A percentile compares a stretch with the other conserved stretches of the same genome.
Evolutionary conservation across 1,139 yeast genomes (phyloP).

Genomic region (Geotrichum phurueaensis): DNA sequence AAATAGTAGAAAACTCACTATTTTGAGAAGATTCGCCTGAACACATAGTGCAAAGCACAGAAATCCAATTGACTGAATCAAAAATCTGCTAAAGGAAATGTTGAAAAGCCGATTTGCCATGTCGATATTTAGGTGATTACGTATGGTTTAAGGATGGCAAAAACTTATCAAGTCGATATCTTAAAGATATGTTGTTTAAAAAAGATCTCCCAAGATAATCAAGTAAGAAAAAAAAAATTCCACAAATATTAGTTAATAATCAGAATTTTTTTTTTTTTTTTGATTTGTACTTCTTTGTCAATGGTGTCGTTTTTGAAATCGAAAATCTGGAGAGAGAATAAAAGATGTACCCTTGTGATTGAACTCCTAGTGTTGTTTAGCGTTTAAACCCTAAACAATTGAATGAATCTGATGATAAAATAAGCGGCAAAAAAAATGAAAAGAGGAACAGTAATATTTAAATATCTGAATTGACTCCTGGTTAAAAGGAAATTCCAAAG

Average conservation of each 20-base stretch:
- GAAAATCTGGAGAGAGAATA: not conserved
- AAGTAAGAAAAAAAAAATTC: not conserved
- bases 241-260: constrained; percentile 1
- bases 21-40: constrained; percentile 20
- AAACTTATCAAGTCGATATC: not conserved
- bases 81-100: constrained; percentile 3
- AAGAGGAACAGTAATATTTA: not conserved
- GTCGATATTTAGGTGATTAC: not conserved
- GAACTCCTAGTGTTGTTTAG: not conserved
- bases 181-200: not conserved
- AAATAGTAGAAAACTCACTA: constrained; percentile 20
- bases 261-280: not conserved
- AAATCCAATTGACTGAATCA: constrained; percentile 5
- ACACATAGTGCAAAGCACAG: constrained; percentile 10
- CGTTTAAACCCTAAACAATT: not conserved
- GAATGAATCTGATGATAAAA: not conserved
- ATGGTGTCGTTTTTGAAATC: not conserved
- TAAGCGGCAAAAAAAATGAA: not conserved
- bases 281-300: not conserved
- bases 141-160: not conserved
- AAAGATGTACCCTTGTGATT: not conserved
- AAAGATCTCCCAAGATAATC: not conserved
- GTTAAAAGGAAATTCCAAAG: not conserved
- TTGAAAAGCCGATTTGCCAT: not conserved
- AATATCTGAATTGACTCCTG: not conserved